Conservation (phyloP, 495 filamentous ascomycete genomes). For the Cetradonia linearis region DNA sequence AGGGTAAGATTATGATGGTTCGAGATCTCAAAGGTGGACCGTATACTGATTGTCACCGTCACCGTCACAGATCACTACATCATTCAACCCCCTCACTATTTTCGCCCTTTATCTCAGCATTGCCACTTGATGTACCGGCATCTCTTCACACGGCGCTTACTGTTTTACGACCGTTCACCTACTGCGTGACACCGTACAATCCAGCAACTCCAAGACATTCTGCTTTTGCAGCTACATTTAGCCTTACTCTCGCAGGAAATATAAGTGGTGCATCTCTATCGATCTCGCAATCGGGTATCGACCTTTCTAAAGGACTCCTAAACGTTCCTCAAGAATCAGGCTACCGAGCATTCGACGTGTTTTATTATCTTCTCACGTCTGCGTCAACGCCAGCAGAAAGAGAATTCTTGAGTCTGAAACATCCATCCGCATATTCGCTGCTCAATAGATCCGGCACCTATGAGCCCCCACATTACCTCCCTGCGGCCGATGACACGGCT, state of each 20-base stretch:
- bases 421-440: conserved; percentile 65
- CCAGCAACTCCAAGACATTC: conserved; percentile 75
- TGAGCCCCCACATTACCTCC: conserved; percentile 76
- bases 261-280: conserved; percentile 65
- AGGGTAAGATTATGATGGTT: conserved; percentile 45
- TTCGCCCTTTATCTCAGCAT: conserved; percentile 64
- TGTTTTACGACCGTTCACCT: conserved; percentile 73
- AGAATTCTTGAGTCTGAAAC: conserved; percentile 79
- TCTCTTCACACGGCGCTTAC: conserved; percentile 65
- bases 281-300: conserved; percentile 78
- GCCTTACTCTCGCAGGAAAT: conserved; percentile 69
- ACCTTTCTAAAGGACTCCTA: conserved; percentile 71
- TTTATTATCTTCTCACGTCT: conserved; percentile 89
- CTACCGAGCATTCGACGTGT: conserved; percentile 93
- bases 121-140: conserved; percentile 68
- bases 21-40: conserved; percentile 10
- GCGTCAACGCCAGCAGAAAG: conserved; percentile 83
- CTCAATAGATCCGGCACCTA: conserved; percentile 78
- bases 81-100: conserved; percentile 77
- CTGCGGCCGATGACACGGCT: conserved; percentile 86
- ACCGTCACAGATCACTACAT: conserved; percentile 56
- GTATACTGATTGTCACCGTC: conserved; percentile 36
- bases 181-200: conserved; percentile 79
- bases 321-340: conserved; percentile 70
- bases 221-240: conserved; percentile 68